A percentile compares a stretch with the other conserved stretches of the same genome.
phyloP scores from a whole-genome alignment of 495 filamentous ascomycete species.

The Tricharina praecox region DNA sequence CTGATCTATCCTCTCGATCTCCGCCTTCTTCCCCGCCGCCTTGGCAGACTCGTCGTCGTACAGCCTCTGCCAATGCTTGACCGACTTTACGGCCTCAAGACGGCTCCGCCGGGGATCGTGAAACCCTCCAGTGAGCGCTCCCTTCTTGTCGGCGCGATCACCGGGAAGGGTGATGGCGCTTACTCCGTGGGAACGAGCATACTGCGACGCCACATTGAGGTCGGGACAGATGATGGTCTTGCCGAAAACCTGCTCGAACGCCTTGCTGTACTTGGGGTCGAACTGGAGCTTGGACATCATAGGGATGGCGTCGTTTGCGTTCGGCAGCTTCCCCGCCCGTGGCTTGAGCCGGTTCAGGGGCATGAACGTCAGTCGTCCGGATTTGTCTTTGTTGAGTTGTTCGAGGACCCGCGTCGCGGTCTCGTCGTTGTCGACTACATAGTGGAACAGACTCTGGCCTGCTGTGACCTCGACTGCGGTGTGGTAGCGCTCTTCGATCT shows the following conservation, averaged over 20 bases:
- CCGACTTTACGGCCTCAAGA: conserved; percentile 62
- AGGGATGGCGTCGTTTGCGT: conserved; percentile 68
- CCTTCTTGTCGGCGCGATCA: conserved; percentile 82
- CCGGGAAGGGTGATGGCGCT: conserved; percentile 88
- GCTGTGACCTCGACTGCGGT: conserved; percentile 86
- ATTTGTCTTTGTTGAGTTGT: conserved; percentile 56
- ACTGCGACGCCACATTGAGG: conserved; percentile 67
- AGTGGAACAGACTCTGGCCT: conserved; percentile 85
- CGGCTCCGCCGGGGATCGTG: conserved; percentile 69
- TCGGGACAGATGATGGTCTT: conserved; percentile 89
- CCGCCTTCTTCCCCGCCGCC: conserved; percentile 40
- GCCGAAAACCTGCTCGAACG: conserved; percentile 86
- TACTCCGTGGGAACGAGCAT: conserved; percentile 75
- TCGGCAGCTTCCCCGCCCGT: conserved; percentile 55
- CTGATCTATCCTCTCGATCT: conserved; percentile 65
- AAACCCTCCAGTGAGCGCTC: conserved; percentile 86
- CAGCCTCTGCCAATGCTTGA: conserved; percentile 55
- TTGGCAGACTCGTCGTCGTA: conserved; percentile 46
- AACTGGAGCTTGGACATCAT: conserved; percentile 75
- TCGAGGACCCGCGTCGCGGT: conserved; percentile 70
- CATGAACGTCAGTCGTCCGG: conserved; percentile 90
- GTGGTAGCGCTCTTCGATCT: conserved; percentile 68
- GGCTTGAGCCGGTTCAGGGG: conserved; percentile 65
- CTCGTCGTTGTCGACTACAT: conserved; percentile 82
- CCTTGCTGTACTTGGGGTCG: conserved; percentile 58